These are phyloP conservation scores for Cadophora gregata DNA, from an alignment of 2,329 filamentous ascomycete genomes.

Conservation along the genomic window DNA sequence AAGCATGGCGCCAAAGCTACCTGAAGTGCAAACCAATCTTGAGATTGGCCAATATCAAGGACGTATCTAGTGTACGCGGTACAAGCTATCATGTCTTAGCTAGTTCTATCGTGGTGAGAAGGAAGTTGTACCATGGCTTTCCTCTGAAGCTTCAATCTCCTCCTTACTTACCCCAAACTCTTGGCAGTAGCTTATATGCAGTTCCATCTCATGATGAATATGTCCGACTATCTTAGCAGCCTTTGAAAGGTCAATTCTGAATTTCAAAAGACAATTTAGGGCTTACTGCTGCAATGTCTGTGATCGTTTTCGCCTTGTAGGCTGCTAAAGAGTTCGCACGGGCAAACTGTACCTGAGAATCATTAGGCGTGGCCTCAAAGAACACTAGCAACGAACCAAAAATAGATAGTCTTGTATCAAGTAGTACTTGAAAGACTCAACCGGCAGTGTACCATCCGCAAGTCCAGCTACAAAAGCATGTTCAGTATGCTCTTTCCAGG, in stretches of 20 bases:
- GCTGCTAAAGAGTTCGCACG: constrained; percentile 83
- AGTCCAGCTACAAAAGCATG: constrained; percentile 84
- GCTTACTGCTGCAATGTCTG: constrained; percentile 72
- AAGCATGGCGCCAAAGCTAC: constrained; percentile 85
- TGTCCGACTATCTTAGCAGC: constrained; percentile 75
- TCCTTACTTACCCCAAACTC: constrained; percentile 77
- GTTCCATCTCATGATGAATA: constrained; percentile 77
- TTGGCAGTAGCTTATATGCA: constrained; percentile 84
- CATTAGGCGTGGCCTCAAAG: neutral
- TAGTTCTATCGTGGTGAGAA: neutral
- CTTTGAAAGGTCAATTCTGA: constrained; percentile 43
- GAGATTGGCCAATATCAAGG: constrained; percentile 84
- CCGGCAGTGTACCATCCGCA: constrained; percentile 75
- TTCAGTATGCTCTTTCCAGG: constrained; percentile 79
- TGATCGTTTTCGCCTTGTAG: constrained; percentile 80
- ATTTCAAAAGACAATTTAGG: neutral
- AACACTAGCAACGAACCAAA: constrained; percentile 59
- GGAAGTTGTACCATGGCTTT: constrained; percentile 66
- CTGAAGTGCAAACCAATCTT: constrained; percentile 88
- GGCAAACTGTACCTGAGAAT: constrained; percentile 77
- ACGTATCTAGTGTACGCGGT: constrained; percentile 86
- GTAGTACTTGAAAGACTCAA: constrained; percentile 84
- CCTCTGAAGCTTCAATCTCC: constrained; percentile 75
- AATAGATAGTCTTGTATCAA: constrained; percentile 93
- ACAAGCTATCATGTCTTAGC: constrained; percentile 57